Conservation (phyloP, 495 filamentous ascomycete species). For the Daldinia concentrica region DNA sequence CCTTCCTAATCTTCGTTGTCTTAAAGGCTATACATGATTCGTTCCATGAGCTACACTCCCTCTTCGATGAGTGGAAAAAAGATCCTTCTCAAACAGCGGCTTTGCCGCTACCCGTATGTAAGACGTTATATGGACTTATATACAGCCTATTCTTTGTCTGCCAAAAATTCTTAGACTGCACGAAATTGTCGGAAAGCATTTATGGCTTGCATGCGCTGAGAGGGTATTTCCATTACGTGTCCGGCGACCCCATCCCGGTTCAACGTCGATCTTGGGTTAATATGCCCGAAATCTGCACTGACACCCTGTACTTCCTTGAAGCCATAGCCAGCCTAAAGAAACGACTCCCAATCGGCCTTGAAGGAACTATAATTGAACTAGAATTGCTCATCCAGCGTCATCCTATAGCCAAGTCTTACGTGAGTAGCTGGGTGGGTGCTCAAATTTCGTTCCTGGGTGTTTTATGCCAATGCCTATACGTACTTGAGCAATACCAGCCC, state of each 20-base stretch:
- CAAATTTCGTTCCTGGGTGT: constrained; percentile 8
- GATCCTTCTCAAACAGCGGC: neutral
- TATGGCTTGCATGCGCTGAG: constrained; percentile 3
- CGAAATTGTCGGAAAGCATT: neutral
- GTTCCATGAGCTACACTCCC: neutral
- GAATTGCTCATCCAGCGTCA: constrained; percentile 3
- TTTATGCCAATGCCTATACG: neutral
- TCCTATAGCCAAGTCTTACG: neutral
- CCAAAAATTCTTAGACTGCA: neutral
- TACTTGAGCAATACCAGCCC: constrained; percentile 1
- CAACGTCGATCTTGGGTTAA: neutral
- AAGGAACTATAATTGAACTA: neutral
- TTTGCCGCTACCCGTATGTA: neutral
- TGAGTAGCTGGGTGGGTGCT: constrained; percentile 1
- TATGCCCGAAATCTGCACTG: neutral
- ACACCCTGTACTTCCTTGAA: neutral
- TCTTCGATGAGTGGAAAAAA: neutral
- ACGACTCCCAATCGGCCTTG: neutral
- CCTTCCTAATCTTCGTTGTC: neutral
- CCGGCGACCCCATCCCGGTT: neutral
- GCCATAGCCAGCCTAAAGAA: neutral
- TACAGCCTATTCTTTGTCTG: neutral
- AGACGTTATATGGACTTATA: neutral
- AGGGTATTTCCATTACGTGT: neutral
- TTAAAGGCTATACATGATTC: neutral